A percentile compares a stretch with the other conserved stretches of the same genome.
Evolutionary conservation across 2,329 filamentous ascomycete genomes (phyloP).

Genomic region (Claviceps monticola): DNA sequence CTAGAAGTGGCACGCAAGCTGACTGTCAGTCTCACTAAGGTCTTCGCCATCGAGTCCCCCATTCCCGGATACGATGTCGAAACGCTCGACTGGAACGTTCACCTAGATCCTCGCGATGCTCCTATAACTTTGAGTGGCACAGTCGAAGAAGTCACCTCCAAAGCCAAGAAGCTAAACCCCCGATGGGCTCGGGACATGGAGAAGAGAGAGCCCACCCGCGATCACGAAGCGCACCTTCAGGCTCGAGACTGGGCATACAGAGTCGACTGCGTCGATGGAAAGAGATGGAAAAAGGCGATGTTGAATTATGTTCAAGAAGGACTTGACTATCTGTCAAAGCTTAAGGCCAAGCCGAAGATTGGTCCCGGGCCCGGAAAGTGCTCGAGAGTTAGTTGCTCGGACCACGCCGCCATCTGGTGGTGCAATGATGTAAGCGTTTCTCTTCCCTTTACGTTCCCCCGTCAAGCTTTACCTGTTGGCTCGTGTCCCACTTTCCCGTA

Average conservation of each 20-base stretch:
- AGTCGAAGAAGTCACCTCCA: not conserved
- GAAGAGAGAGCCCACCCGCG: not conserved
- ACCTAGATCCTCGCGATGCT: not conserved
- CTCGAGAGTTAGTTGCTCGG: not conserved
- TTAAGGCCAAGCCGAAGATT: not conserved
- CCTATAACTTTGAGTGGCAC: not conserved
- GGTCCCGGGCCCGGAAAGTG: not conserved
- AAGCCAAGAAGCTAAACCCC: not conserved
- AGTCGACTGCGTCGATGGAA: not conserved
- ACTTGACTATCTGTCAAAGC: not conserved
- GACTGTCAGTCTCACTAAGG: not conserved
- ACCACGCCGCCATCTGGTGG: constrained; percentile 1
- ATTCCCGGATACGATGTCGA: not conserved
- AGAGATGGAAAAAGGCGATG: not conserved
- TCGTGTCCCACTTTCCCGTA: no score
- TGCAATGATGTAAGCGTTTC: constrained; percentile 2
- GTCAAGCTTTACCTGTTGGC: no score
- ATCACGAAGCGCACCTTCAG: not conserved
- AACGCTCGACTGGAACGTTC: not conserved
- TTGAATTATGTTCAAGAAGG: not conserved
- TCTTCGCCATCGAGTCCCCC: not conserved
- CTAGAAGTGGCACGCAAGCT: not conserved
- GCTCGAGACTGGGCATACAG: not conserved
- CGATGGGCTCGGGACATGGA: not conserved
- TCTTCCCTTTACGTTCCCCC: not conserved